Conservation (phyloP, 345 rosid genomes). For the Salix exigua region DNA sequence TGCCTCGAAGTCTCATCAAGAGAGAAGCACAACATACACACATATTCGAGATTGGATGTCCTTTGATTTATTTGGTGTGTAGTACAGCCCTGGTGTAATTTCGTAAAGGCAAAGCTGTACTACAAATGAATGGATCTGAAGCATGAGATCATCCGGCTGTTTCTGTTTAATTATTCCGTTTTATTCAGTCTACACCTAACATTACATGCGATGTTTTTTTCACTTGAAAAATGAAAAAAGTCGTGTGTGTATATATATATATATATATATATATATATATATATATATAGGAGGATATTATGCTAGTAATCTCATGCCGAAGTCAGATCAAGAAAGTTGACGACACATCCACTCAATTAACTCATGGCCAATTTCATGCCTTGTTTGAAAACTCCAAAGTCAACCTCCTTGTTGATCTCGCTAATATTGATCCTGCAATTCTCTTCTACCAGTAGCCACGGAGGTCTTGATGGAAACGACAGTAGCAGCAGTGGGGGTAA, state of each 20-base stretch:
- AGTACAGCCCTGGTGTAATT: slow-evolving; percentile 6
- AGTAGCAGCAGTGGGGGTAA: not conserved
- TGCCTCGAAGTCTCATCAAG: not conserved
- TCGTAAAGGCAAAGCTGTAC: slow-evolving; percentile 24
- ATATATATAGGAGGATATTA: too few species aligned
- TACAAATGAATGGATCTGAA: not conserved
- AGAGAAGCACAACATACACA: not conserved
- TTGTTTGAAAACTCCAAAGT: slow-evolving; percentile 19
- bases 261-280: not conserved
- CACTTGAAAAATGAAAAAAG: not conserved
- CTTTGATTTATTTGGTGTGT: not conserved
- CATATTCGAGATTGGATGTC: not conserved
- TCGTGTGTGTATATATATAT: too few species aligned
- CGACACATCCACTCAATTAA: not conserved
- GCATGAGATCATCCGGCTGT: not conserved
- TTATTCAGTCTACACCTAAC: not conserved
- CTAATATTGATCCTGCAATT: slow-evolving; percentile 32
- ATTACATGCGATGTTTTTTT: not conserved
- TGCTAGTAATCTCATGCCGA: not conserved
- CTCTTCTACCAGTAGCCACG: slow-evolving; percentile 39
- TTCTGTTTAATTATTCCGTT: not conserved
- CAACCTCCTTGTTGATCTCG: slow-evolving; percentile 38
- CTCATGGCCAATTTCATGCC: not conserved
- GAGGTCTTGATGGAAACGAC: slow-evolving; percentile 29
- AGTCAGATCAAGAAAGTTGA: not conserved